Base-by-base conservation (phyloP, 495 filamentous ascomycete species). In the Tricharina praecox region DNA sequence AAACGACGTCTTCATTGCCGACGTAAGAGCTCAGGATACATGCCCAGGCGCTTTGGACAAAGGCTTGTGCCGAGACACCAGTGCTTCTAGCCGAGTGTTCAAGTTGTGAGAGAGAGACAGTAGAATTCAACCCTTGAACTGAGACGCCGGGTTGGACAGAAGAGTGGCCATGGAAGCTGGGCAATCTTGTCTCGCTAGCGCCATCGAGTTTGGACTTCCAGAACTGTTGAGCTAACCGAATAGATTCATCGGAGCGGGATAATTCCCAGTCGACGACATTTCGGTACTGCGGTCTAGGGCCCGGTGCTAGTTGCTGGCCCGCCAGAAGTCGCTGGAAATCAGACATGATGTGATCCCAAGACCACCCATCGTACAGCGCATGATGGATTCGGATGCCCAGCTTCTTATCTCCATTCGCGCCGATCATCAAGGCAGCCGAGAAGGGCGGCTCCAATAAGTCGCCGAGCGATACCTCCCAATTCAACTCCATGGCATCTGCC, bases 331-430 rank as follows among this genome's bases (percentile, higher is more conserved):
- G 51, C 24, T 67, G 58, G 1, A 92, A 66, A 54, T 88, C 81
- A 2, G 67, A 63, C 18, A 84, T 55, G 0, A 90, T 60, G 25
- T 85, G 61, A 45, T 88, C 82, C 55, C 82, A 69, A 3, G 80
- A 82, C 84, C 84, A 92, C 4, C 82, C 84, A 55, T 92, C 84
- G 53, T 90, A 90, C 0, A 87, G 57, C 0, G 79, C 74, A 63
- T 92, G 84, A 50, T 88, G 79, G 23, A 92, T 70, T 30, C 70
- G 69, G 7, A 79, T 33, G 1, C 69, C 60, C 2, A 71, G 45
- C 3, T 49, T 49, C 1, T 56, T 47, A 3, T 46, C 32, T 19
- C 38, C 51, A 0, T 23, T 24, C 3, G 15, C 15, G 9, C 52
- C 45, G 4, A 60, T 52, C 1, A 85, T 57, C 38, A 76, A 69